Percentiles rank a stretch among this genome's conserved stretches.
Evolutionary conservation across 257 asterid species (phyloP).

Genomic region (Nicotiana sylvestris): DNA sequence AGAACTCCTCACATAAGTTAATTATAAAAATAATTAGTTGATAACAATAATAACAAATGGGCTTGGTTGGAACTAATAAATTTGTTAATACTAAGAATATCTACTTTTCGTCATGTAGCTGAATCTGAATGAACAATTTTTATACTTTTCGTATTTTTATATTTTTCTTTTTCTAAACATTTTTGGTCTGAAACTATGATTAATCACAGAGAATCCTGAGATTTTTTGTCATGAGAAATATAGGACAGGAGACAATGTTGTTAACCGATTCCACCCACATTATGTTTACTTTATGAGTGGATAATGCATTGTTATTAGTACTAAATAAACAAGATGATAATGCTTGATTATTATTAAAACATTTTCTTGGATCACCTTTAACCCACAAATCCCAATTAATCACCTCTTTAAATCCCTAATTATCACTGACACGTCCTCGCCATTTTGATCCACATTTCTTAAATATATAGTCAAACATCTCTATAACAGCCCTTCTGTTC

Average conservation of each 20-base stretch:
- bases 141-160: background rate
- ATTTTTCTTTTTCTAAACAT: background rate
- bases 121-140: background rate
- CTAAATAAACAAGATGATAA: background rate
- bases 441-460: background rate
- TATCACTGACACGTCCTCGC: background rate
- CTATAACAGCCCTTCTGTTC: too few species aligned
- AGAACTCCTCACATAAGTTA: background rate
- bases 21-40: background rate
- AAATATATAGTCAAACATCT: too few species aligned
- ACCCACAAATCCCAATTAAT: conserved; percentile 14
- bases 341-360: conserved; percentile 3
- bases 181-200: background rate
- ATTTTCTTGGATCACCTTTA: conserved; percentile 8
- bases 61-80: background rate
- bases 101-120: background rate
- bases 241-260: background rate
- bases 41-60: background rate
- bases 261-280: conserved; percentile 14
- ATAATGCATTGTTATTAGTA: background rate
- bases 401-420: background rate
- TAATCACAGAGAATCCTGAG: background rate
- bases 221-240: conserved; percentile 10
- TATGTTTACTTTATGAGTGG: background rate
- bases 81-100: background rate